Base-by-base conservation (phyloP, 139 green algal genomes). In the Chlorella sp. region DNA sequence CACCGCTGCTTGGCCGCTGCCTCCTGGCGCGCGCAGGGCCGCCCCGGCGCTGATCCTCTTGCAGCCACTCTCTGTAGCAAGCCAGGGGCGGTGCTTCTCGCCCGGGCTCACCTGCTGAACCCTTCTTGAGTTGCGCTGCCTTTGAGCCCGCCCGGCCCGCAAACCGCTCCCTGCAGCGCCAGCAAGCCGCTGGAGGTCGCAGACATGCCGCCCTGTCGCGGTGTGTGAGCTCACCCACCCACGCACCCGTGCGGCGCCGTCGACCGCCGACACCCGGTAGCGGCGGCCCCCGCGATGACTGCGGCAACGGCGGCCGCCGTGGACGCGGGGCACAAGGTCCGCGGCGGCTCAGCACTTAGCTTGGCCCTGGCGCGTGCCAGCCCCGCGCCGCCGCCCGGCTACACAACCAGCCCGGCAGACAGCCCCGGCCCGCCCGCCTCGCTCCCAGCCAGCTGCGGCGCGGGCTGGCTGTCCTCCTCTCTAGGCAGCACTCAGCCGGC, bases 281-380 rank as follows among this genome's bases (percentile, higher is more conserved):
- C 74, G 74, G 51, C 51, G 47, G 47, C 73, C 20, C 44, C 39
- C 1, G 47, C 47, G 47, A 41, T 44, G 51, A 57, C 74, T 39
- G 57, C 76, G 4, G 23, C 36, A 26, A 82, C 71, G 56, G 56
- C 56, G 15, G 38, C 23, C 4, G 26, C 44, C 0, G 16, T 7
- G 39, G 32, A 47, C n/a, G 65, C 44, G 44, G 44, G 76, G 20
- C 79, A 85, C 47, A 85, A 85, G 34, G 79, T 85, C 17, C 79
- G 79, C 60, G 64, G 65, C 65, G 79, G 79, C 62, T 83, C 78
- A 20, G 78, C 78, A 3, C 78, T 83, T 3, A 83, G 62, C 62
- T 15, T 74, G 25, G 78, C 78, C 13, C 78, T 83, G 9, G 18
- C 12, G 26, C 60, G 39, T 2, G 26, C 39, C 34, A 70, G 75